phyloP scores from a whole-genome alignment of 1,139 yeast species.

The Sugiyamaella grinbergsii region DNA sequence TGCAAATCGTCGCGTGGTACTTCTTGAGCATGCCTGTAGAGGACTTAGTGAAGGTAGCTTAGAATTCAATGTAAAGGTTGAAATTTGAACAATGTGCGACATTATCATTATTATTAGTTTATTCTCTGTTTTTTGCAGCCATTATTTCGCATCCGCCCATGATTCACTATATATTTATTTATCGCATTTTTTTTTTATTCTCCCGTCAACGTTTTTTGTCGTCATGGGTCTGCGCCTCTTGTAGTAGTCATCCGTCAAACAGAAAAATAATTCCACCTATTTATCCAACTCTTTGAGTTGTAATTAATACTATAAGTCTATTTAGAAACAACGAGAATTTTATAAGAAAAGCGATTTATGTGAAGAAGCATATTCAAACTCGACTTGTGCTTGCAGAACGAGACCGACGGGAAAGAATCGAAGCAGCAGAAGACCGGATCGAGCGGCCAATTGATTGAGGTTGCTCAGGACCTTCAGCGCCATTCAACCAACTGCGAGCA shows the following conservation, averaged over 20 bases:
- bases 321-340: not conserved
- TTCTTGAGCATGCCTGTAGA: slow-evolving; percentile 42
- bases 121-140: not conserved
- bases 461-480: slow-evolving; percentile 17
- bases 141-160: not conserved
- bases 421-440: slow-evolving; percentile 27
- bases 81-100: not conserved
- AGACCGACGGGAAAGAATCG: slow-evolving; percentile 25
- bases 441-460: slow-evolving; percentile 3
- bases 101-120: too few species aligned
- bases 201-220: not conserved
- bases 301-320: slow-evolving; percentile 2
- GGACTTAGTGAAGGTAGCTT: slow-evolving; percentile 43
- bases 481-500: slow-evolving; percentile 33
- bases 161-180: not conserved
- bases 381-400: slow-evolving; percentile 2
- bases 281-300: slow-evolving; percentile 3
- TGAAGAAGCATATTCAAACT: slow-evolving; percentile 9
- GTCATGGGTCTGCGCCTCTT: not conserved
- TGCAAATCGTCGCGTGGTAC: slow-evolving; percentile 39
- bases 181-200: not conserved
- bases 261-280: too few species aligned
- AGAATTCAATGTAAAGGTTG: slow-evolving; percentile 31
- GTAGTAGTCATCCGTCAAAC: too few species aligned
- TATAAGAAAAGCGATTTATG: too few species aligned